Base-by-base conservation (phyloP, 2,329 filamentous ascomycete genomes). In the Penicillium sp. region DNA sequence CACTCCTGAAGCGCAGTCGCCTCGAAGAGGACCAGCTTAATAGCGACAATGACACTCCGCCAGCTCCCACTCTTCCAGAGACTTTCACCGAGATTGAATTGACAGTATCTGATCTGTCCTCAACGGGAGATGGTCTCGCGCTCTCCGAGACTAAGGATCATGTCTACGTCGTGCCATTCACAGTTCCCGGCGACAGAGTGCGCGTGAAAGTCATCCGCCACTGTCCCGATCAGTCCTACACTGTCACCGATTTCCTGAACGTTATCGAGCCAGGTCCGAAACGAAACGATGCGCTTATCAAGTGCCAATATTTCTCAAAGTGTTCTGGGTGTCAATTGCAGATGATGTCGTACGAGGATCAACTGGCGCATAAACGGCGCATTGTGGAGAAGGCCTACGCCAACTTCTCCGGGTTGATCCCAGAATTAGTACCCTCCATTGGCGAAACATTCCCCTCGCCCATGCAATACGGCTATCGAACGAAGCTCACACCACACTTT, bases 321-420 rank as follows among this genome's bases (percentile, higher is more conserved):
- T 99, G 95, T 78, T 91, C 90, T 10, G 95, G 95, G 35, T 99
- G 95, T 75, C 95, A 99, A 78, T 93, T 98, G 76, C 95, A 99
- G 80, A 97, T 98, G 92, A 85, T 99, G 65, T 87, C 92, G 57
- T 98, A 98, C 76, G 79, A 84, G 33, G 90, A 93, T 70, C 95
- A 99, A 76, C 85, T 99, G 30, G 83, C 82, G 48, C 89, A 94
- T 78, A 99, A 99, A 82, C 88, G 85, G 73, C 84, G 85, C 61
- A 90, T 98, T 62, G 88, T 99, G 49, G 91, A 96, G 72, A 96
- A 95, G 73, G 95, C 95, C 7, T 99, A 91, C 80, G 84, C 82
- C 63, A 94, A 97, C 80, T 99, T 98, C 79, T 96, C 93, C 14
- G 87, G 92, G 62, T 83, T 99, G 6, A 83, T 90, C 0, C 85